Evolutionary conservation across 345 rosid genomes (phyloP), one percentile per base, ranked within the genome.

Genomic region (Arabidopsis suecica): DNA sequence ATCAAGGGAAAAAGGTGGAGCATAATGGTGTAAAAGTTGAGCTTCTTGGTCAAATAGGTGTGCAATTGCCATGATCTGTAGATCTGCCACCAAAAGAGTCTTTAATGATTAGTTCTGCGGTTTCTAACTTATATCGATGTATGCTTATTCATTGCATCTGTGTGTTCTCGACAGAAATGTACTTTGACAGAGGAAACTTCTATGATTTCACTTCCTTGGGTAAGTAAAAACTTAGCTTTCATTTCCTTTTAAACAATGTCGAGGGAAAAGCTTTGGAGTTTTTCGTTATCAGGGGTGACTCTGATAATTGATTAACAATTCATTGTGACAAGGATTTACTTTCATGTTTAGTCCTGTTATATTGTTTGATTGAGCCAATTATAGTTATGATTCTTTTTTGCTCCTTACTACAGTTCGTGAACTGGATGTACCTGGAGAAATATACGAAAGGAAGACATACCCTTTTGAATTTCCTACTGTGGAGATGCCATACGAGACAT

Each of bases 401-500:
- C 47, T 3, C 61, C 76, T 73, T 54, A 30, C 76, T 82, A 77
- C 88, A 94, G 98, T 94, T 36, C 96, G 96, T 65, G 97, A 94
- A 79, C 74, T 94, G 86, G 98, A 94, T 84, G 87, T 94, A 69
- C 98, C 97, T 69, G 97, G 98, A 75, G 97, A 94, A 48, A 80
- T 95, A 76, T 89, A 89, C 60, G 99, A 95, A 74, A 86, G 85
- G 61, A 95, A 95, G 83, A 81, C 97, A 13, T 95, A 90, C 66
- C 88, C 97, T 8, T 95, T 95, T 75, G 99, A 95, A 57, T 95
- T 95, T 82, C 86, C 99, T 57, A 92, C 96, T 0, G 99, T 95
- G 23, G 99, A 95, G 86, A 95, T 95, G 99, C 99, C 99, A 6
- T 90, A 95, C 53, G 99, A 95, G 82, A 85, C 99, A 22, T 89